Conservation (phyloP, 768 basidiomycete species). For the Amanita exitialis region DNA sequence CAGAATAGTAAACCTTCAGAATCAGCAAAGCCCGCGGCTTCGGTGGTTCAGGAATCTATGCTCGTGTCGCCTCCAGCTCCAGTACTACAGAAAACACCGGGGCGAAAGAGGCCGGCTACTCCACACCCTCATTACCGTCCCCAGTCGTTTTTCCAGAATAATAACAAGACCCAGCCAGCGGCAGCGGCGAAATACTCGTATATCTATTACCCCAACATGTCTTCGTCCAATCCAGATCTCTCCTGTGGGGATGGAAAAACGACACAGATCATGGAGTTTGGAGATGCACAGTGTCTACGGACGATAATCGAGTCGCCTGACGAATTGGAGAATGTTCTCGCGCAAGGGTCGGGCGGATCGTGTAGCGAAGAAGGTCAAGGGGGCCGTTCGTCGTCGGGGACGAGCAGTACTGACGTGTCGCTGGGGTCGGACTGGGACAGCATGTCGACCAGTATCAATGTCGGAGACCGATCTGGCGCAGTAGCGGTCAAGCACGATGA, state of each 20-base stretch:
- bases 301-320: constrained; percentile 4
- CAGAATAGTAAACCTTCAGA: neutral
- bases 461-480: too few relatives aligned
- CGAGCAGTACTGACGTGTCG: too few relatives aligned
- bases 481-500: too few relatives aligned
- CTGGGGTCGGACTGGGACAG: too few relatives aligned
- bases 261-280: neutral
- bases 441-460: too few relatives aligned
- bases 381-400: too few relatives aligned
- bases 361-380: too few relatives aligned
- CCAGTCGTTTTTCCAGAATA: neutral
- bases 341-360: neutral
- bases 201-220: neutral
- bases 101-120: neutral
- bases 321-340: neutral
- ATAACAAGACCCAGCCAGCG: neutral
- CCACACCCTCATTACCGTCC: neutral
- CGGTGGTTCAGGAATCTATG: neutral
- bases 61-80: neutral
- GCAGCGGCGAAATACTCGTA: neutral
- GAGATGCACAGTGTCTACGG: neutral
- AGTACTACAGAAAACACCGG: neutral
- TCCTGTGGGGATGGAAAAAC: neutral
- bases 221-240: neutral
- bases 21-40: too few relatives aligned